Evolutionary conservation across 2,329 filamentous ascomycete species (phyloP), one percentile per base, ranked within the genome.

Genomic region (Arachnopeziza araneosa): DNA sequence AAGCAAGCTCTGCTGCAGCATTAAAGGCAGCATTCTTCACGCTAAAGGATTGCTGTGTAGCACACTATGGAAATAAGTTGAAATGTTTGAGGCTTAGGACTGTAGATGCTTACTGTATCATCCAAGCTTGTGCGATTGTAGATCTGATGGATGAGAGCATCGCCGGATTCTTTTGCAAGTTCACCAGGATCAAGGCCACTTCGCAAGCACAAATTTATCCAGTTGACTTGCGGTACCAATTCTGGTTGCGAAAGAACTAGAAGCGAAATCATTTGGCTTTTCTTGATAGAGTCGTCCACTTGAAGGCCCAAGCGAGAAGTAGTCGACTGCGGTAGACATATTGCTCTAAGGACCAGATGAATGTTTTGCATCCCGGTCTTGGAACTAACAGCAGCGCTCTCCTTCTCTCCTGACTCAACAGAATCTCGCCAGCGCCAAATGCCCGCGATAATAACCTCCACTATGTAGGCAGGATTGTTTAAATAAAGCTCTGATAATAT

Each of bases 1-100:
- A 99, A 2, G 91, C 93, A 60, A 99, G 80, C 70, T 98, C 95
- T 48, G 93, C 92, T 12, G 91, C 90, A 8, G 93, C 91, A 67
- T 86, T 87, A 73, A 87, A 96, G 2, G 93, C 90, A 56, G 93
- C 93, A 50, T 78, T 75, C 68, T 85, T 86, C 51, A 90, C 77
- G 2, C 68, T 58, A 24, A 69, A 72, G 5, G 76, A 76, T 71
- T 75, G 59, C 53, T 69, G 65, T 7, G 57, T 26, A 55, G 75
- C 21, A 57, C 55, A 51, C 68, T 70, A 49, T 17, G 55, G 24
- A 19, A 52, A 55, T 30, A 21, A 23, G 24, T 69, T 19, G 19
- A 12, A 10, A 21, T 52, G 9, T 24, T 52, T 52, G 36, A n/a
- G 24, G 9, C 14, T 19, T 53, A 50, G 26, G 44, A 52, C 19